Percentiles rank a stretch among this genome's conserved stretches.
These are phyloP conservation scores for Colletotrichum brevisporum DNA, from an alignment of 2,329 filamentous ascomycete genomes.

Conservation along the genomic window DNA sequence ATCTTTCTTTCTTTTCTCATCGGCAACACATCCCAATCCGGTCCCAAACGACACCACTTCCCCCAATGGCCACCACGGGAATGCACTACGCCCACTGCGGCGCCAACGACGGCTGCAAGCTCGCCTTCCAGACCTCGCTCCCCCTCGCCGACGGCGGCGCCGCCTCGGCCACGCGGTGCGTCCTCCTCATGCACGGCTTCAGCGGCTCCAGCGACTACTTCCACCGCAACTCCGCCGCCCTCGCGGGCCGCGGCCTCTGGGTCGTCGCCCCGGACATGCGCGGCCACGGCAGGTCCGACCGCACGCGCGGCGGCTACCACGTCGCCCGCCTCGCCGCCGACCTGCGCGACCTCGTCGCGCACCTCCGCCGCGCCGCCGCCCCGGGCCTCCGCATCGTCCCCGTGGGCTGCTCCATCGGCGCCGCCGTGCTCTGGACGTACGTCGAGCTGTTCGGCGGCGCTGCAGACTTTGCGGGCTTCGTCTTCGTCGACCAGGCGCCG, in stretches of 20 bases:
- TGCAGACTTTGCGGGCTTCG: conserved; percentile 49
- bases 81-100: conserved; percentile 48
- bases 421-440: conserved; percentile 57
- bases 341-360: conserved; percentile 49
- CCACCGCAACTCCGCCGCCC: conserved; percentile 49
- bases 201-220: conserved; percentile 57
- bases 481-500: conserved; percentile 58
- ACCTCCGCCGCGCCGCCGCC: conserved; percentile 43
- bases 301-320: conserved; percentile 53
- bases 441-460: conserved; percentile 54
- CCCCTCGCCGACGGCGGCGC: conserved; percentile 41
- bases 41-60: not conserved
- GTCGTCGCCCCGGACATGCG: conserved; percentile 56
- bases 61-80: conserved; percentile 35
- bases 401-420: conserved; percentile 58
- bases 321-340: conserved; percentile 57
- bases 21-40: not conserved
- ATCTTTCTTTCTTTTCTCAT: not conserved
- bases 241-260: conserved; percentile 49
- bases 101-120: conserved; percentile 52
- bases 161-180: conserved; percentile 41
- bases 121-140: conserved; percentile 54
- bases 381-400: conserved; percentile 45
- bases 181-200: conserved; percentile 58
- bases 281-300: conserved; percentile 54